phyloP scores from a whole-genome alignment of 1,284 basidiomycete genomes.

The Psilocybe mexicana region DNA sequence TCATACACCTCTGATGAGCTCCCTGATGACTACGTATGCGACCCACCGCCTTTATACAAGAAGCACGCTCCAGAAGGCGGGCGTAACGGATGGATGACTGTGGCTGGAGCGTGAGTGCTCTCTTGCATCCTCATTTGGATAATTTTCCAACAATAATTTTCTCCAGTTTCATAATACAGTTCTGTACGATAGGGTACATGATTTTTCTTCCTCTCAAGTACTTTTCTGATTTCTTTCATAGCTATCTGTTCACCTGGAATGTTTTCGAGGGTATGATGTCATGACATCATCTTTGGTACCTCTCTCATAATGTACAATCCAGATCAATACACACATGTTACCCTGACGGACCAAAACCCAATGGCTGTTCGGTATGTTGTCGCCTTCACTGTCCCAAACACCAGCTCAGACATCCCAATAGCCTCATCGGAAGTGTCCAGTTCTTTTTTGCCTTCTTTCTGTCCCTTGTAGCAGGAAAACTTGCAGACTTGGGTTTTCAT shows the following conservation, averaged over 20 bases:
- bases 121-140: background rate
- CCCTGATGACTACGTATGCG: constrained; percentile 12
- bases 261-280: constrained; percentile 21
- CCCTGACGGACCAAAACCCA: constrained; percentile 22
- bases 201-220: background rate
- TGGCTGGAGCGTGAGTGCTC: constrained; percentile 24
- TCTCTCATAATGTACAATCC: background rate
- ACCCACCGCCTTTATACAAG: constrained; percentile 25
- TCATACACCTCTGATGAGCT: constrained; percentile 6
- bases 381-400: background rate
- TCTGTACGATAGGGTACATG: constrained; percentile 25
- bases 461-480: constrained; percentile 37
- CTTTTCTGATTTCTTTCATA: constrained; percentile 7
- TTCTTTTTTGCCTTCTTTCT: constrained; percentile 40
- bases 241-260: constrained; percentile 28
- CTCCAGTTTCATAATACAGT: constrained; percentile 25
- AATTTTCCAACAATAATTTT: background rate
- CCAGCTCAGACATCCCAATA: background rate
- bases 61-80: constrained; percentile 24
- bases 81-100: constrained; percentile 22
- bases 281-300: background rate
- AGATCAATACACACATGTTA: constrained; percentile 23
- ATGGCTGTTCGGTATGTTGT: constrained; percentile 20
- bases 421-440: constrained; percentile 34
- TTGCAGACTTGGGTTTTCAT: constrained; percentile 40